Evolutionary conservation across 2,329 filamentous ascomycete species (phyloP).

Genomic region (Pochonia chlamydosporia): DNA sequence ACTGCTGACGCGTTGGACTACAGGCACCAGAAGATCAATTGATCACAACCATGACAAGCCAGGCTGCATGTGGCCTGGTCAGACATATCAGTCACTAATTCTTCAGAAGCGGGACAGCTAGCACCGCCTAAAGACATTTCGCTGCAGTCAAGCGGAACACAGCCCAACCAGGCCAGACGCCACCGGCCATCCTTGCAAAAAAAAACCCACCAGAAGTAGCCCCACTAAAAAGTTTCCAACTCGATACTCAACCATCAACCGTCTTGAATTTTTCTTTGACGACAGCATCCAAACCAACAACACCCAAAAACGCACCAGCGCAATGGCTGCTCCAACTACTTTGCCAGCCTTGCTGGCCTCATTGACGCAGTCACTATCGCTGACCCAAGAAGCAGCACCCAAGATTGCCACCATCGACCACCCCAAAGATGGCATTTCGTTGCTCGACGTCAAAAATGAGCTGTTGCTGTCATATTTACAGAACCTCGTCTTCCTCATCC

Average conservation of each 20-base stretch:
- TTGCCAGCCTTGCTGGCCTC: conserved; percentile 46
- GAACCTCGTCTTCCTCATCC: conserved; percentile 81
- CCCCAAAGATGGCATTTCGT: conserved; percentile 82
- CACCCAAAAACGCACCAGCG: conserved; percentile 14
- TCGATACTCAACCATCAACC: not conserved
- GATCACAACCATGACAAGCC: too few relatives aligned
- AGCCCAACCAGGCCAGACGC: too few relatives aligned
- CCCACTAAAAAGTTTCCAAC: conserved; percentile 17
- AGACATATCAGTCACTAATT: too few relatives aligned
- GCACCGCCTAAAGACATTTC: too few relatives aligned
- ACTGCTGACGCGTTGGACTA: too few relatives aligned
- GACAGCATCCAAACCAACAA: conserved; percentile 12
- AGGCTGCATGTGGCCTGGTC: too few relatives aligned
- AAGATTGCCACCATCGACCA: conserved; percentile 58
- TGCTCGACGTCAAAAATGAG: conserved; percentile 94
- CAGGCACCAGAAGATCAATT: too few relatives aligned
- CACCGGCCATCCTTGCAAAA: too few relatives aligned
- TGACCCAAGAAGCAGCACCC: conserved; percentile 62
- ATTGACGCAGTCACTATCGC: conserved; percentile 52
- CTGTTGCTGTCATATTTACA: conserved; percentile 95
- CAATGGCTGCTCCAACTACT: conserved; percentile 44
- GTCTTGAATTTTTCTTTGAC: conserved; percentile 1
- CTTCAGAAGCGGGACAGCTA: too few relatives aligned
- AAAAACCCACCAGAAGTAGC: conserved; percentile 1
- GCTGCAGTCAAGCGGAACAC: too few relatives aligned